Evolutionary conservation across 495 filamentous ascomycete genomes (phyloP).

Genomic region (Penicillium robsamsonii): DNA sequence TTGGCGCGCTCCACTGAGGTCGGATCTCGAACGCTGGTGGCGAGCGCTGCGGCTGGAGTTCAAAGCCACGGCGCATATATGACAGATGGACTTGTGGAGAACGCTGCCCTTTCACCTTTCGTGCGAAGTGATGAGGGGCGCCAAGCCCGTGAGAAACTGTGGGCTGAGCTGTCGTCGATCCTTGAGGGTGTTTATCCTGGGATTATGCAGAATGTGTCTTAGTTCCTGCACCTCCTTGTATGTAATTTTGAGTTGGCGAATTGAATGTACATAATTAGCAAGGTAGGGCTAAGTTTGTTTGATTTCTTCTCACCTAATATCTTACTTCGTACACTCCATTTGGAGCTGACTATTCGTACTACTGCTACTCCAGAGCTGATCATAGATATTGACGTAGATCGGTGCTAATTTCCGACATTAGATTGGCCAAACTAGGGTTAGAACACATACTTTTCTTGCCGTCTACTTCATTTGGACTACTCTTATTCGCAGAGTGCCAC

Average conservation of each 20-base stretch:
- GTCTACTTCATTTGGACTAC: not conserved
- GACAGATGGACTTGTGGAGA: conserved; percentile 27
- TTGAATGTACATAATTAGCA: not conserved
- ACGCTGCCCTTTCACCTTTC: conserved; percentile 28
- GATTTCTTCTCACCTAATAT: not conserved
- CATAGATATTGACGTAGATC: not conserved
- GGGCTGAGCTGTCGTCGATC: conserved; percentile 51
- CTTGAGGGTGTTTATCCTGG: conserved; percentile 48
- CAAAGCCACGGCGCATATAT: conserved; percentile 52
- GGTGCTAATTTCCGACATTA: not conserved
- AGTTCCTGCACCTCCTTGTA: not conserved
- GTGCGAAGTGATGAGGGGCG: conserved; percentile 39
- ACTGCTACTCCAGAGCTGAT: not conserved
- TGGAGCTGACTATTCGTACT: not conserved
- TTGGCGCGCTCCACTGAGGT: conserved; percentile 47
- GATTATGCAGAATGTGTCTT: conserved; percentile 26
- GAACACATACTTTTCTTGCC: not conserved
- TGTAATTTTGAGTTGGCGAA: not conserved
- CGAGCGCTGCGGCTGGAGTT: conserved; percentile 33
- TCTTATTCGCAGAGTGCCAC: not conserved
- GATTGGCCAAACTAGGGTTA: not conserved
- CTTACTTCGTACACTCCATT: not conserved
- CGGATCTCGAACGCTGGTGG: conserved; percentile 47
- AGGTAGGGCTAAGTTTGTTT: not conserved
- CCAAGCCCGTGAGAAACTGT: conserved; percentile 49